Evolutionary conservation across 345 rosid species (phyloP), one percentile per base, ranked within the genome.

Genomic region (Boechera divaricarpa): DNA sequence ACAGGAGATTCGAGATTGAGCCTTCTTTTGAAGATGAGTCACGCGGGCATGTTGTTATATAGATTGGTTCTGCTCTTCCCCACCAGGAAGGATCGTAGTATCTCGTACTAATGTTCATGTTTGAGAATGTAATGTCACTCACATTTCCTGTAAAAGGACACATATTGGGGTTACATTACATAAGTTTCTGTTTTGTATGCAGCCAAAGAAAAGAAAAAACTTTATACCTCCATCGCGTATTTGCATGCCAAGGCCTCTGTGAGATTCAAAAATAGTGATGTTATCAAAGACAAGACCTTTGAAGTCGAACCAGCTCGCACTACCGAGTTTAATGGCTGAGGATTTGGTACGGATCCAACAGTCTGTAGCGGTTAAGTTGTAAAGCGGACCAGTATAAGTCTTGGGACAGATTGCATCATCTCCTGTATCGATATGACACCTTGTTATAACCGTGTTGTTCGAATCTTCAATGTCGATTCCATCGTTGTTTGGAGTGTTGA

Each of bases 11-110:
- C 2, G 94, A 89, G 81, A 95, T 82, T 0, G 88, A 68, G 45
- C 94, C 96, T 75, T 83, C 89, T 77, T 72, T 80, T 0, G 94
- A 56, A 15, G 18, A n/a, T 2, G 86, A 49, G 67, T 80, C 0
- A 6, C 98, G 83, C 0, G 94, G 92, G 74, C 98, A 95, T 33
- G 88, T 84, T 21, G 99, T 92, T 68, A 92, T 85, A 10, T 91
- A 95, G 45, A 95, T 89, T n/a, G 99, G 97, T 68, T 95, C 98
- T 2, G 97, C 96, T 82, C 97, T 89, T 28, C 98, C 96, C 98
- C 97, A 89, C 99, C 99, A 92, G 0, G 89, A 90, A 0, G 84
- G 92, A 75, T 95, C 82, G 59, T 94, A 94, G 79, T 89, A 95
- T 82, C 97, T 85, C 42, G 99, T 95, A 78, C 81, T 85, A 44